Base-by-base conservation (phyloP, 2,329 filamentous ascomycete genomes). In the Allantophomopsis lycopodina region DNA sequence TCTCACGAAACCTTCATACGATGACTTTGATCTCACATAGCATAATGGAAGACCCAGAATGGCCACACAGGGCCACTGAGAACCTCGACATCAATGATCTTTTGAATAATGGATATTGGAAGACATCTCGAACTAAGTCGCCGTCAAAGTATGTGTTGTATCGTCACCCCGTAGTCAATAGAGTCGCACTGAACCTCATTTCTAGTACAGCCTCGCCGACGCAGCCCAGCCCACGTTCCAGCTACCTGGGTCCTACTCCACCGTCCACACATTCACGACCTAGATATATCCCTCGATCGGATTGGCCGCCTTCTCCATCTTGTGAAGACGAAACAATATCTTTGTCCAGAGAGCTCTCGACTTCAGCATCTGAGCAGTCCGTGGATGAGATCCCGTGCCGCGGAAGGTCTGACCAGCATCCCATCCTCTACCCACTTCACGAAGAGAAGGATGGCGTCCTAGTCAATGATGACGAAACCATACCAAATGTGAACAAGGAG, bases 381-480 rank as follows among this genome's bases (percentile, higher is more conserved):
- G 23, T 28, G 23, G 77, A 79, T 47, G 73, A 79, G 42, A 67
- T 72, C 20, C 65, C 67, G 37, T 68, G 69, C 42, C 71, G 72
- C 41, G 83, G 83, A 32, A 69, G 72, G 5, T 58, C 79, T 42
- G 79, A 87, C 39, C 83, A 88, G 51, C 61, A 76, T 18, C 76
- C 76, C 11, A 64, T 87, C 37, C 63, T 88, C 17, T 41, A 54
- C 17, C 50, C 47, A 38, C 48, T 48, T 36, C 35, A 31, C 34
- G 35, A 43, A 8, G 46, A 46, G 17, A 45, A 50, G 18, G 23
- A 28, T 28, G 23, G 23, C 23, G 8, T 28, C 10, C 8, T 28
- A 28, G 23, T 12, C 11, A 8, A 4, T 3, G 37, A 42, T 13
- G 42, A 50, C 35, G 44, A 48, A 7, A 52, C 51, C 33, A 35